Base-by-base conservation (phyloP, 2,329 filamentous ascomycete species). In the Colletotrichum sp. region DNA sequence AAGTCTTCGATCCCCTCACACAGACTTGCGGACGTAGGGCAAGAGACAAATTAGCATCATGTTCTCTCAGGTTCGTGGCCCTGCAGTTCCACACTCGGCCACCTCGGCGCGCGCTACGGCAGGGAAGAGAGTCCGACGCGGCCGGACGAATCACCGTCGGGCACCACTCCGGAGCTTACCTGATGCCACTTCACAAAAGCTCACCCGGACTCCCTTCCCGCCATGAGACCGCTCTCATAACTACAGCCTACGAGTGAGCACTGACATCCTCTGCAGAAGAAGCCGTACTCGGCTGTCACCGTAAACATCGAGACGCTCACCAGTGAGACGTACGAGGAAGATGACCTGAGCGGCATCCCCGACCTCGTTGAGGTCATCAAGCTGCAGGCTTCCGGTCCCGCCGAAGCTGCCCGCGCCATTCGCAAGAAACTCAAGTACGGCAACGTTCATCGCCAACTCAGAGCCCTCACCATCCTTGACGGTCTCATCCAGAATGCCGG, bases 381-480 rank as follows among this genome's bases (percentile, higher is more conserved):
- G 78, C 92, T 99, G 74, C 97, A 99, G 85, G 90, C 91, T 30
- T 94, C 94, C 8, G 97, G 97, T 0, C 95, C 97, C 3, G 91
- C 92, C 14, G 97, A 99, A 87, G 96, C 96, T 74, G 95, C 96
- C 69, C 92, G 97, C 81, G 96, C 97, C 63, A 91, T 99, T 80
- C 92, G 97, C 76, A 99, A 99, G 91, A 98, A 98, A 88, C 91
- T 99, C 90, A 99, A 99, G 87, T 98, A 99, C 85, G 97, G 97
- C 80, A 98, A 92, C 81, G 90, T 95, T n/a, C 96, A 98, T 84
- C 94, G 96, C 65, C 97, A 99, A 84, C 89, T 98, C 38, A 92
- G 97, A 75, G 94, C 97, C 43, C 90, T 99, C 26, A 94, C 94
- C 13, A 93, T 99, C 65, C 90, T 99, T 3, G 97, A 99, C 83